Conservation (phyloP, 257 asterid genomes). For the Eucommia ulmoides region DNA sequence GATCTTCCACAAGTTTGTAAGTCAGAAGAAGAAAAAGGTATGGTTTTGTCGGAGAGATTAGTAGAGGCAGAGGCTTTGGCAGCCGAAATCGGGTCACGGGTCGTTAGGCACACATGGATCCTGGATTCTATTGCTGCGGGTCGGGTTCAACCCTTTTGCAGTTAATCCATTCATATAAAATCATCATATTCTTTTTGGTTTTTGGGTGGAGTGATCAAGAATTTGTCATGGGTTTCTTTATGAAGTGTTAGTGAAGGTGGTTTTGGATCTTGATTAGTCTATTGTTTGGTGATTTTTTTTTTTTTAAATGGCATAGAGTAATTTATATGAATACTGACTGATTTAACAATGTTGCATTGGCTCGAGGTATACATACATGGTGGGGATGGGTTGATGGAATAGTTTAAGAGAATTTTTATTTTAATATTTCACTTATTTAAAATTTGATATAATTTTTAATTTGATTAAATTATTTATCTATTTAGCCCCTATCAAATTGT, state of each 20-base stretch:
- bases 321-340: too few species aligned
- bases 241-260: background rate
- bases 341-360: too few species aligned
- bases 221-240: background rate
- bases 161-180: background rate
- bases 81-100: conserved; percentile 18
- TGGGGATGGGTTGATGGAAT: too few species aligned
- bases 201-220: background rate
- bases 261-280: too few species aligned
- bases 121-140: conserved; percentile 77
- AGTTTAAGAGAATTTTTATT: too few species aligned
- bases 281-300: too few species aligned
- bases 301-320: too few species aligned
- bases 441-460: too few species aligned
- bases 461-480: too few species aligned
- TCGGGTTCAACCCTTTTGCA: conserved; percentile 22
- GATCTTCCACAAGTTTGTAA: conserved; percentile 26
- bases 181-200: background rate
- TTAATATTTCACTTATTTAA: too few species aligned
- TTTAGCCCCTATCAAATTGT: too few species aligned
- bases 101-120: conserved; percentile 75
- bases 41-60: conserved; percentile 21
- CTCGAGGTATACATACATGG: too few species aligned
- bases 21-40: conserved; percentile 23
- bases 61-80: conserved; percentile 39